These are phyloP conservation scores for Yarrowia deformans DNA, from an alignment of 805 yeast genomes.

Conservation along the genomic window DNA sequence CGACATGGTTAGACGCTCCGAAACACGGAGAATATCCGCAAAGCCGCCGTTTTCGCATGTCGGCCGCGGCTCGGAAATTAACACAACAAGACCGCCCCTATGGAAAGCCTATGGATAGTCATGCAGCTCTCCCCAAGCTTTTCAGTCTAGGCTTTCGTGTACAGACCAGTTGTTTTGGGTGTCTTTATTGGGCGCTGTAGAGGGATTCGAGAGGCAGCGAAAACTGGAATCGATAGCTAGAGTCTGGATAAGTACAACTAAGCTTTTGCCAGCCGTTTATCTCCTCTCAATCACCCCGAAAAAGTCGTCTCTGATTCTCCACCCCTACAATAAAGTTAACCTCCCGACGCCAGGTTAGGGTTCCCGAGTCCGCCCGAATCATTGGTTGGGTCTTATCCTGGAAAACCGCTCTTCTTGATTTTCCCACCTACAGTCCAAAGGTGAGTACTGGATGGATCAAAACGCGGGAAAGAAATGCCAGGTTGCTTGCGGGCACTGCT, in stretches of 20 bases:
- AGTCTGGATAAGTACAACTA: neutral
- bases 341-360: conserved; percentile 33
- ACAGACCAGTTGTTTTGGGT: neutral
- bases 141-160: neutral
- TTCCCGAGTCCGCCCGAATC: conserved; percentile 38
- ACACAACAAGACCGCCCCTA: neutral
- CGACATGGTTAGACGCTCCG: neutral
- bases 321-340: conserved; percentile 10
- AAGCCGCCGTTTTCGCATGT: neutral
- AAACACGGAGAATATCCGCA: neutral
- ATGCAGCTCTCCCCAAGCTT: conserved; percentile 27
- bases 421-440: conserved; percentile 30
- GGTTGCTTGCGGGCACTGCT: no score
- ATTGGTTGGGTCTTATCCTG: conserved; percentile 33
- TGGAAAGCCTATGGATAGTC: neutral
- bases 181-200: neutral
- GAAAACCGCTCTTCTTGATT: conserved; percentile 36
- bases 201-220: neutral
- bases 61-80: neutral
- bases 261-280: neutral
- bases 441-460: conserved; percentile 1
- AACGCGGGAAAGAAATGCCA: neutral
- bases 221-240: neutral
- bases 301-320: neutral
- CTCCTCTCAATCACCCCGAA: neutral